Evolutionary conservation across 768 basidiomycete species (phyloP).

Genomic region (Mycena capillaripes): DNA sequence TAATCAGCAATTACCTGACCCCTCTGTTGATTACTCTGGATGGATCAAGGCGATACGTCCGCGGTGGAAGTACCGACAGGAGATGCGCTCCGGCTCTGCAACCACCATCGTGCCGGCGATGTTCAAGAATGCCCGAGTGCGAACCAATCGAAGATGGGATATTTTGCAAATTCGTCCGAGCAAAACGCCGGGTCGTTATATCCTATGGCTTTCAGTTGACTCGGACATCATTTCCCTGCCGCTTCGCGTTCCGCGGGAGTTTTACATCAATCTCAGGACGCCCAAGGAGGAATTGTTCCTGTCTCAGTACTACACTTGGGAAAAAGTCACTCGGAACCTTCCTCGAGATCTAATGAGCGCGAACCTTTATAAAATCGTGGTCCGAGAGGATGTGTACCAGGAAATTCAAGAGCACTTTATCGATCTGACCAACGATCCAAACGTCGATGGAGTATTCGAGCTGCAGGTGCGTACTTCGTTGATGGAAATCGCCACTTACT

Average conservation of each 20-base stretch:
- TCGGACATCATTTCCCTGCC: conserved; percentile 84
- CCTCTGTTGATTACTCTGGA: conserved; percentile 72
- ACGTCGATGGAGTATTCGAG: conserved; percentile 96
- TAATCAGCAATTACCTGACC: conserved; percentile 70
- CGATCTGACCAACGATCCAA: conserved; percentile 92
- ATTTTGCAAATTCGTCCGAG: conserved; percentile 90
- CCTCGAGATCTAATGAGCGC: conserved; percentile 83
- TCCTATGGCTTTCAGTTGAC: conserved; percentile 90
- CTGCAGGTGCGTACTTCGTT: conserved; percentile 72
- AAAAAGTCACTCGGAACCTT: conserved; percentile 81
- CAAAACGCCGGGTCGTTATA: conserved; percentile 83
- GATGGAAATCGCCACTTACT: conserved; percentile 1
- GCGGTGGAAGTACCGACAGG: conserved; percentile 78
- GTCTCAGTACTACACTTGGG: conserved; percentile 75
- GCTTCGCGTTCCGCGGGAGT: conserved; percentile 90
- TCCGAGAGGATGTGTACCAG: conserved; percentile 87
- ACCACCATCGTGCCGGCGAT: conserved; percentile 74
- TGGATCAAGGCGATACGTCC: conserved; percentile 86
- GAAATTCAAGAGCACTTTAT: conserved; percentile 93
- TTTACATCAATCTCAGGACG: conserved; percentile 91
- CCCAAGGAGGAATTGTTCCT: conserved; percentile 77
- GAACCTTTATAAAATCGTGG: conserved; percentile 87
- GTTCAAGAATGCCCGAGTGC: conserved; percentile 74
- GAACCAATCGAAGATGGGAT: conserved; percentile 86
- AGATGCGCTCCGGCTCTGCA: conserved; percentile 59